A percentile compares a stretch with the other conserved stretches of the same genome.
phyloP scores from a whole-genome alignment of 495 filamentous ascomycete genomes.

The Penicillium robsamsonii region DNA sequence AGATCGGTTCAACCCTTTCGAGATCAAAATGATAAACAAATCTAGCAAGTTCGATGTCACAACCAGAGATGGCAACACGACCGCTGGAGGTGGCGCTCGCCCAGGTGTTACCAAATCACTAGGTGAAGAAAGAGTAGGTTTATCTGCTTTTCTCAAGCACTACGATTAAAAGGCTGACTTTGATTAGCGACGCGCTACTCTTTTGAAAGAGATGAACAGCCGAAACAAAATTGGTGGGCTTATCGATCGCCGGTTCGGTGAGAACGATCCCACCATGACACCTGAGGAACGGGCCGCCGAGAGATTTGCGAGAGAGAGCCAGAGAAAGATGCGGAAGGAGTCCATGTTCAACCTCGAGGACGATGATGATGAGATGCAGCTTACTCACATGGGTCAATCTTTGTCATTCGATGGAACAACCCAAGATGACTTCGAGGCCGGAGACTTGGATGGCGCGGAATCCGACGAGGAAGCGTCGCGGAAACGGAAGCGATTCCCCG shows the following conservation, averaged over 20 bases:
- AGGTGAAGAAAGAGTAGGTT: constrained; percentile 78
- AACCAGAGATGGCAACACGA: constrained; percentile 51
- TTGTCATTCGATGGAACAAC: constrained; percentile 57
- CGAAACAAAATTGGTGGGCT: constrained; percentile 90
- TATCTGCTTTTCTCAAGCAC: constrained; percentile 1
- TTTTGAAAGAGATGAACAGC: constrained; percentile 80
- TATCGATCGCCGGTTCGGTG: constrained; percentile 89
- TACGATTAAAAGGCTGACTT: constrained; percentile 1
- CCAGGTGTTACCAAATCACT: constrained; percentile 81
- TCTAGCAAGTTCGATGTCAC: constrained; percentile 76
- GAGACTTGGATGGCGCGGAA: constrained; percentile 63
- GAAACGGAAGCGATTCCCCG: constrained; percentile 59
- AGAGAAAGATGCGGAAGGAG: constrained; percentile 63
- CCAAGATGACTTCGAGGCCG: constrained; percentile 73
- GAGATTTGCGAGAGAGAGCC: constrained; percentile 83
- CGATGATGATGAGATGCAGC: constrained; percentile 62
- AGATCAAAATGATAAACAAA: constrained; percentile 69
- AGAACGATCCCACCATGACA: constrained; percentile 90
- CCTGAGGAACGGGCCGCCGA: constrained; percentile 91
- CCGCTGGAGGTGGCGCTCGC: constrained; percentile 54
- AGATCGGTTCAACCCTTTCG: constrained; percentile 96
- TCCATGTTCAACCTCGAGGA: constrained; percentile 90
- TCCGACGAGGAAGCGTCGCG: constrained; percentile 58
- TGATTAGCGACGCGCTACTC: constrained; percentile 67
- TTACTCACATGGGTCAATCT: constrained; percentile 82